Evolutionary conservation across 495 filamentous ascomycete species (phyloP), one percentile per base, ranked within the genome.

Genomic region (Mycothermus thermophilus): DNA sequence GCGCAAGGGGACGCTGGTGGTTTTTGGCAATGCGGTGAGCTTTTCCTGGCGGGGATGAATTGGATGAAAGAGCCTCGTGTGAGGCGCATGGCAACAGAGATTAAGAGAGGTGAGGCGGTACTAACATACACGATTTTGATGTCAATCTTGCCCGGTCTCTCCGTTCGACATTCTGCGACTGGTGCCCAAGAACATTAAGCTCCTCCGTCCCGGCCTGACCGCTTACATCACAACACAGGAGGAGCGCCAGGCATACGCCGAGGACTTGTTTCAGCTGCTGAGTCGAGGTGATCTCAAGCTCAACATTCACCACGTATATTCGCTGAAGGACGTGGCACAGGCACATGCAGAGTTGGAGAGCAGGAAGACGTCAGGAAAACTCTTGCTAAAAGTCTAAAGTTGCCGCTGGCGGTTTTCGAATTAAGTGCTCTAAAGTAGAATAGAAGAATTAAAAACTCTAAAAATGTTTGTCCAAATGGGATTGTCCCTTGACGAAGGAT

Each of bases 301-400:
- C 14, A 68, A 69, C 43, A 71, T 96, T 15, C 83, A 95, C 51
- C 68, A 93, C 42, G 58, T 73, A 1, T 97, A 96, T 54, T 73
- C 78, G n/a, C 57, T 96, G 31, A 67, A 72, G 52, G 79, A 94
- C 19, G 74, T 83, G 14, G 72, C 59, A 14, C 64, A 71, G 43
- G 86, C 83, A 18, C 87, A 95, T 46, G 60, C 50, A 52, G 90
- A 95, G 59, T 58, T 96, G 19, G 83, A 92, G 56, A 71, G 80
- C 17, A 62, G 87, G 33, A 80, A 78, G 62, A 85, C 83, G 0
- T 88, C 75, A 22, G 88, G 90, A 11, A 96, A 93, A 67, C 50
- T 84, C 35, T 34, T 76, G 39, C 47, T 76, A 35, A 72, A 69
- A 37, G 28, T 52, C 13, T 38, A 20, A 42, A n/a, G 20, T n/a